phyloP scores from a whole-genome alignment of 2,329 filamentous ascomycete genomes.

The Aaosphaeria arxii region DNA sequence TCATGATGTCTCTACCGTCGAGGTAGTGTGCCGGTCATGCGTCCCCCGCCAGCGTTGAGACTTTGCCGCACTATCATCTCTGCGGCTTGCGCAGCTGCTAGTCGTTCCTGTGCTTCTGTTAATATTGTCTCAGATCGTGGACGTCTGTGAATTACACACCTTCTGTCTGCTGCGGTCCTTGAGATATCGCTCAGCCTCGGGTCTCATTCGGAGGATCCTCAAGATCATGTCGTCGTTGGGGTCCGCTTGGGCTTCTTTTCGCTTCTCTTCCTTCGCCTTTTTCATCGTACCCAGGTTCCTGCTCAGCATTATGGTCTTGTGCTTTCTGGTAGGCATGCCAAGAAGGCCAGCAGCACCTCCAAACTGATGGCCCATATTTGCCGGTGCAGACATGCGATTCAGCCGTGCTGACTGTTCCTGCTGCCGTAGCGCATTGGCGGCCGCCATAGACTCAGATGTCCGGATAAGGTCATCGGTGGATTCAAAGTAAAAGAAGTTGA shows the following conservation, averaged over 20 bases:
- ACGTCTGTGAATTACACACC: constrained; percentile 22
- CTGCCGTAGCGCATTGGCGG: constrained; percentile 76
- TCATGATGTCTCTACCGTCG: constrained; percentile 7
- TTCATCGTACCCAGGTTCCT: constrained; percentile 95
- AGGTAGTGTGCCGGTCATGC: constrained; percentile 46
- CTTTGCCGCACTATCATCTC: constrained; percentile 95
- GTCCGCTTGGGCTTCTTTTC: constrained; percentile 92
- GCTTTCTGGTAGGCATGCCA: constrained; percentile 55
- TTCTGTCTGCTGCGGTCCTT: constrained; percentile 90
- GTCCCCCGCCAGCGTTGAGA: constrained; percentile 58
- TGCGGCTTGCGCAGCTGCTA: constrained; percentile 85
- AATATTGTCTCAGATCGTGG: neutral
- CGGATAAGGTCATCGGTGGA: constrained; percentile 86
- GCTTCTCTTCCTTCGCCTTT: constrained; percentile 91
- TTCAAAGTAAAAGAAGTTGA: constrained; percentile 99
- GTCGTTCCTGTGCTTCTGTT: constrained; percentile 58
- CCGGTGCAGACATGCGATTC: constrained; percentile 69
- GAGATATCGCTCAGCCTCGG: constrained; percentile 82
- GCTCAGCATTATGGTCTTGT: constrained; percentile 77
- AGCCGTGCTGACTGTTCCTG: constrained; percentile 56
- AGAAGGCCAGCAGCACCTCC: constrained; percentile 54
- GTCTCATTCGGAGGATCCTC: constrained; percentile 89
- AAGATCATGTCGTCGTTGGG: constrained; percentile 98
- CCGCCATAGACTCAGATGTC: constrained; percentile 94
- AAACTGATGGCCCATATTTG: constrained; percentile 53